phyloP scores from a whole-genome alignment of 768 basidiomycete species.

The Leucosporidium yakuticum region DNA sequence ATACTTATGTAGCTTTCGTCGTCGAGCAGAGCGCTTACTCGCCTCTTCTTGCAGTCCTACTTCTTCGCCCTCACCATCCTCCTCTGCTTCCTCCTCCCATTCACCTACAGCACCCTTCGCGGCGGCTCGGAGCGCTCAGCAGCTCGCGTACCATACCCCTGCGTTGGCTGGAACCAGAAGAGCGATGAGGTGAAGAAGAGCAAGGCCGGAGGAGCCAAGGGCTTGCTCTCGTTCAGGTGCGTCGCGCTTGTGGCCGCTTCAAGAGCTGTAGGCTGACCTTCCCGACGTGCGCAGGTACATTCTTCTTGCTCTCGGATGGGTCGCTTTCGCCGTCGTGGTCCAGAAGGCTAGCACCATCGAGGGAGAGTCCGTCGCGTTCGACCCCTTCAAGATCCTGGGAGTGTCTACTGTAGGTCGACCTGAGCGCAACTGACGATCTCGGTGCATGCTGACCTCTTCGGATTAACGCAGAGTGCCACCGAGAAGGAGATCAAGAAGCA shows the following conservation, averaged over 20 bases:
- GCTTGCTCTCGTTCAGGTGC: constrained; percentile 12
- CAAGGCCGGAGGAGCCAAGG: constrained; percentile 6
- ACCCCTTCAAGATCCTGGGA: constrained; percentile 91
- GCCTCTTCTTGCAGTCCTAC: constrained; percentile 40
- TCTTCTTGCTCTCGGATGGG: constrained; percentile 39
- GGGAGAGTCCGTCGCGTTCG: constrained; percentile 66
- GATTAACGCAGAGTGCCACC: constrained; percentile 51
- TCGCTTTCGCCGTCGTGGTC: constrained; percentile 19
- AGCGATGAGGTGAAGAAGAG: constrained; percentile 14
- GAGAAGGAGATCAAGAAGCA: constrained; percentile 94
- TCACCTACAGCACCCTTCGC: constrained; percentile 52
- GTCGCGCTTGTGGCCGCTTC: not conserved
- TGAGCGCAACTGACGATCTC: not conserved
- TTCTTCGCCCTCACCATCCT: constrained; percentile 91
- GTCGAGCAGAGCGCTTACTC: not conserved
- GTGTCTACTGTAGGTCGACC: constrained; percentile 56
- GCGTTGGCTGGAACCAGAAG: constrained; percentile 33
- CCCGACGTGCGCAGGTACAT: constrained; percentile 49
- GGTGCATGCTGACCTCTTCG: constrained; percentile 7
- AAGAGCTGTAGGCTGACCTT: not conserved
- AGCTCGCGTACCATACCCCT: constrained; percentile 14
- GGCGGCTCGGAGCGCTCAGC: constrained; percentile 32
- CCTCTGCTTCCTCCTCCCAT: constrained; percentile 70
- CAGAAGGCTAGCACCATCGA: constrained; percentile 40
- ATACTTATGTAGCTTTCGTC: constrained; percentile 58